Evolutionary conservation across 768 basidiomycete genomes (phyloP), one percentile per base, ranked within the genome.

Genomic region (Naganishia vaughanmartiniae): DNA sequence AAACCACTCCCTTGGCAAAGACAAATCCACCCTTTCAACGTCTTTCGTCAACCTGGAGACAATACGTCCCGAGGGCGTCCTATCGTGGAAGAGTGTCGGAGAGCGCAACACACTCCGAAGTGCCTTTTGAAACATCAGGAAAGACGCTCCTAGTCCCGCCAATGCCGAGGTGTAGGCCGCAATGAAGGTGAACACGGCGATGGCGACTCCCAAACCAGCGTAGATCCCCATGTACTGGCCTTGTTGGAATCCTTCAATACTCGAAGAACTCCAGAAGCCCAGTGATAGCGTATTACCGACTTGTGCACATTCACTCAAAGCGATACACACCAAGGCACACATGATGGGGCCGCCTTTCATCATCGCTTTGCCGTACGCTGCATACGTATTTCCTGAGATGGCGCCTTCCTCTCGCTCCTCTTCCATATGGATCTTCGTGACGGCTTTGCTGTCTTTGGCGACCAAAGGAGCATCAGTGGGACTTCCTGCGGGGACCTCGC

Each of bases 201-300:
- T 30, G n/a, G 53, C 53, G 6, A 54, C n/a, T 3, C 74, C 74
- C 72, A 63, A 55, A 39, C 57, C 57, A 5, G 83, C 84, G 75
- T 85, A 85, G 1, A 84, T 74, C 0, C 77, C 89, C 86, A 92
- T 91, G 78, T 92, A 92, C 39, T 87, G 82, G 0, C 85, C 86
- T 76, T 89, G 85, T 4, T 46, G 76, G 76, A 90, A 88, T 1
- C 86, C 85, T 6, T 74, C 70, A 21, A 90, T 85, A n/a, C 82
- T 85, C 21, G 82, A 70, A 0, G 84, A 83, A 0, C 87, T 87
- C 90, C 90, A 92, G 73, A 87, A 90, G 0, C 89, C 89, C 24
- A 92, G 84, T 82, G 89, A 87, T 4, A 92, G 77, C 36, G 85
- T 88, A 73, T 86, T 88, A 0, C 84, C 86, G 36, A 90, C 89